Conservation (phyloP, 2,329 filamentous ascomycete species). For the Ceratocystis harringtonii region DNA sequence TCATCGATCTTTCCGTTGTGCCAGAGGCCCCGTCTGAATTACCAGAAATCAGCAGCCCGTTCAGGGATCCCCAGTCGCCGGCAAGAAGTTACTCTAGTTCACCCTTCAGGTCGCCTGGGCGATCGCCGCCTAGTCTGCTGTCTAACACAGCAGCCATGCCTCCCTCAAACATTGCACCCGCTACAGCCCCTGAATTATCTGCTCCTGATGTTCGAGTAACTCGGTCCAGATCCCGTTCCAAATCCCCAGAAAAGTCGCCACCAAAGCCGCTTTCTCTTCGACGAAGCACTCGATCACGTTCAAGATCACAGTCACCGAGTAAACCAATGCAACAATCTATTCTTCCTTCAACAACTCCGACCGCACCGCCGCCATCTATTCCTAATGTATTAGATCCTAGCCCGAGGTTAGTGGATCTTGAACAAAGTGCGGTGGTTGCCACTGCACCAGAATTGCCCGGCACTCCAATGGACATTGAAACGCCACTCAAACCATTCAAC, state of each 20-base stretch:
- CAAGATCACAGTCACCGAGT: conserved; percentile 10
- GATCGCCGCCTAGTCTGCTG: conserved; percentile 6
- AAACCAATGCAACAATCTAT: conserved; percentile 1
- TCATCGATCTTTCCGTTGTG: conserved; percentile 19
- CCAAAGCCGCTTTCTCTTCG: not conserved
- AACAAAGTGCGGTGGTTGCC: not conserved
- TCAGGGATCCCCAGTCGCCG: conserved; percentile 8
- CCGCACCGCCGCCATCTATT: not conserved
- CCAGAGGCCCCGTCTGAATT: not conserved
- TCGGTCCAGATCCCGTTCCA: conserved; percentile 11
- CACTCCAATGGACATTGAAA: conserved; percentile 16
- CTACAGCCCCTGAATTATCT: not conserved
- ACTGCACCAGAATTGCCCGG: not conserved
- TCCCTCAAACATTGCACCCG: not conserved
- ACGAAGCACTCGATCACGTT: not conserved
- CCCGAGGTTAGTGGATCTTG: not conserved
- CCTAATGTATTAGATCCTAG: conserved; percentile 7
- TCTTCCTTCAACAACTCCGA: conserved; percentile 9
- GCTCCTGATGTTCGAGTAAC: conserved; percentile 3
- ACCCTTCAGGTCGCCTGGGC: conserved; percentile 11
- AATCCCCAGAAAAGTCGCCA: conserved; percentile 12
- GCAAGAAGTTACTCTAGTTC: conserved; percentile 14
- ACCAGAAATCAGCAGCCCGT: conserved; percentile 11
- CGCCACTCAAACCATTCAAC: conserved; percentile 8
- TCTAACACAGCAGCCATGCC: not conserved